phyloP scores from a whole-genome alignment of 257 asterid genomes.

The Haberlea rhodopensis region DNA sequence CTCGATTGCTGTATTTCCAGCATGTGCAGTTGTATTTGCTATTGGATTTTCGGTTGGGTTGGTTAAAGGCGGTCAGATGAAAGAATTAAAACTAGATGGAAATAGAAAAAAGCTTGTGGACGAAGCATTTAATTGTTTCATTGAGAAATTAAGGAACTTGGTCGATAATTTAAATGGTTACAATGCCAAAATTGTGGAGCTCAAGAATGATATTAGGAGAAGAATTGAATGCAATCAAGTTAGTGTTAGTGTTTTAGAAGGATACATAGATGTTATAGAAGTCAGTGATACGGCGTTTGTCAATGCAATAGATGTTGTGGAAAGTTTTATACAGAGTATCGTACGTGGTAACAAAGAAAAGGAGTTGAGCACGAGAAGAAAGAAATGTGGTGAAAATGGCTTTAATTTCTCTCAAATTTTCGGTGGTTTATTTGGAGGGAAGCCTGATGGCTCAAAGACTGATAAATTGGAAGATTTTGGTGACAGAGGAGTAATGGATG shows the following conservation, averaged over 20 bases:
- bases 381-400: slow-evolving; percentile 39
- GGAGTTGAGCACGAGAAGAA: slow-evolving; percentile 46
- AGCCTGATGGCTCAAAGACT: slow-evolving; percentile 33
- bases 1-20: slow-evolving; percentile 68
- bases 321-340: slow-evolving; percentile 41
- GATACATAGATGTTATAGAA: slow-evolving; percentile 46
- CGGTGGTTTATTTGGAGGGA: slow-evolving; percentile 44
- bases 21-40: slow-evolving; percentile 74
- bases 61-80: slow-evolving; percentile 61
- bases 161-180: slow-evolving; percentile 34
- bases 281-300: slow-evolving; percentile 32
- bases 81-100: slow-evolving; percentile 36
- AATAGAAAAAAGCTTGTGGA: slow-evolving; percentile 37
- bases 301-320: slow-evolving; percentile 42
- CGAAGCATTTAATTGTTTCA: slow-evolving; percentile 34
- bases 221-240: slow-evolving; percentile 47
- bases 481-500: slow-evolving; percentile 37
- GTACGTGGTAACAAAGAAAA: slow-evolving; percentile 37
- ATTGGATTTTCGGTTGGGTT: slow-evolving; percentile 70
- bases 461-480: slow-evolving; percentile 32
- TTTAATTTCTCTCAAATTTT: slow-evolving; percentile 35
- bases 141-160: slow-evolving; percentile 47
- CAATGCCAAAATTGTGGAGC: slow-evolving; percentile 35
- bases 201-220: slow-evolving; percentile 48
- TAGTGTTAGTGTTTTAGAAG: slow-evolving; percentile 51